Evolutionary conservation across 176 grass and related monocot species (phyloP), one percentile per base, ranked within the genome.

Genomic region (Phyllostachys edulis): DNA sequence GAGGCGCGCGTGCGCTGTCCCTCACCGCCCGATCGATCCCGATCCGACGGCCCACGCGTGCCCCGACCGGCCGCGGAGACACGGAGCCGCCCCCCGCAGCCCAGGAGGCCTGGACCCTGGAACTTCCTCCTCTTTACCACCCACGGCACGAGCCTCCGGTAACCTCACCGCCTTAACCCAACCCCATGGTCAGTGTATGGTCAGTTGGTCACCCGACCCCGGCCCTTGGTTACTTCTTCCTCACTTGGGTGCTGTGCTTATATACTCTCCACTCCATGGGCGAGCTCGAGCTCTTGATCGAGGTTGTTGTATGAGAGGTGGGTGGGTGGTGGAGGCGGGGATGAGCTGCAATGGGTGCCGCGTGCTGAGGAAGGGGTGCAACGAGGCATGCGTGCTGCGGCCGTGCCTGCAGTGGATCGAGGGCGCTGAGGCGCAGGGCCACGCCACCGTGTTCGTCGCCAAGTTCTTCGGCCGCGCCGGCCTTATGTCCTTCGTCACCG

Each of bases 281-380:
- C 20, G 67, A 71, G 80, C 49, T 82, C n/a, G 45, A 27, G 36
- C 2, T 26, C 63, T 76, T 67, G 62, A 52, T 45, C 14, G 34
- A n/a, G 16, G 9, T 3, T 17, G 18, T 14, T 92, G 81, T 85
- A 84, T 87, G 89, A 82, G 76, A 78, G 14, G 14, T 14, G 16
- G 75, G 74, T 55, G 67, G 40, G 13, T 5, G n/a, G 29, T 0
- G 16, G 51, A 7, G 63, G 68, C 13, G 37, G 76, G 13, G 80
- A 99, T 99, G 97, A 99, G 97, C 85, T 99, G 97, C 90, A 96
- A 99, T 86, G 97, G 97, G 9, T 99, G 97, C 87, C 84, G 97
- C 74, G 97, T 99, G 72, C 84, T 99, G n/a, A 84, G 97, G 23
- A 99, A 99, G 84, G 97, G 97, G 4, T 99, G 97, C 90, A 92